phyloP scores from a whole-genome alignment of 208 protist genomes.

The Porcisia hertigi region DNA sequence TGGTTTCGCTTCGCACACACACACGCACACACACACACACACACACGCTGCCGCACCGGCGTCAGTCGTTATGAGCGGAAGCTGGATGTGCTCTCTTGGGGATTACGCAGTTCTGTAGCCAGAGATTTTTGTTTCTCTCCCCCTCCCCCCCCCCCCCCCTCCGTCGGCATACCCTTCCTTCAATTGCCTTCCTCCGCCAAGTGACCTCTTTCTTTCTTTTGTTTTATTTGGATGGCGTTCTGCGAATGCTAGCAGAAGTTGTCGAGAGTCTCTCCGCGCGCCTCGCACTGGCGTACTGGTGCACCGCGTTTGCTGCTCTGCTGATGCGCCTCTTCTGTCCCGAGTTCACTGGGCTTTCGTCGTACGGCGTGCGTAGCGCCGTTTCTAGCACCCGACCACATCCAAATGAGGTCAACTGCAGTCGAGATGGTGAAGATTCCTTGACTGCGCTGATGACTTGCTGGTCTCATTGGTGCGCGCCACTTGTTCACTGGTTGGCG shows the following conservation, averaged over 20 bases:
- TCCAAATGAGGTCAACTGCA: neutral
- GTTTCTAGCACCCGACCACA: neutral
- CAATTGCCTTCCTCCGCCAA: neutral
- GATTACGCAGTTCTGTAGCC: neutral
- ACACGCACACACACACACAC: no score
- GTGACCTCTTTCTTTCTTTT: no score
- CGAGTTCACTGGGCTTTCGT: constrained; percentile 37
- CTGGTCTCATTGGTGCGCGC: neutral
- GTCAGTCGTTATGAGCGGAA: neutral
- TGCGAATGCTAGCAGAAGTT: constrained; percentile 1
- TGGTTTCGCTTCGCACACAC: neutral
- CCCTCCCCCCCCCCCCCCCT: neutral
- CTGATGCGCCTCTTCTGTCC: constrained; percentile 34
- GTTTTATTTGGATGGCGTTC: neutral
- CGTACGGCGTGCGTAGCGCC: constrained; percentile 50
- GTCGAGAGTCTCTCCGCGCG: neutral
- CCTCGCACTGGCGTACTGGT: constrained; percentile 58
- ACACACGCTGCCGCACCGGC: neutral
- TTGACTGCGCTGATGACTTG: neutral
- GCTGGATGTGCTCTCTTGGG: neutral
- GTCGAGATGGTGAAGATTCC: neutral
- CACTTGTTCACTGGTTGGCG: constrained; percentile 3
- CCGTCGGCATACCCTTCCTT: neutral
- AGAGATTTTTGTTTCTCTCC: neutral
- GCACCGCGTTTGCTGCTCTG: constrained; percentile 37